Evolutionary conservation across 345 rosid species (phyloP).

Genomic region (Crucihimalaya himalaica): DNA sequence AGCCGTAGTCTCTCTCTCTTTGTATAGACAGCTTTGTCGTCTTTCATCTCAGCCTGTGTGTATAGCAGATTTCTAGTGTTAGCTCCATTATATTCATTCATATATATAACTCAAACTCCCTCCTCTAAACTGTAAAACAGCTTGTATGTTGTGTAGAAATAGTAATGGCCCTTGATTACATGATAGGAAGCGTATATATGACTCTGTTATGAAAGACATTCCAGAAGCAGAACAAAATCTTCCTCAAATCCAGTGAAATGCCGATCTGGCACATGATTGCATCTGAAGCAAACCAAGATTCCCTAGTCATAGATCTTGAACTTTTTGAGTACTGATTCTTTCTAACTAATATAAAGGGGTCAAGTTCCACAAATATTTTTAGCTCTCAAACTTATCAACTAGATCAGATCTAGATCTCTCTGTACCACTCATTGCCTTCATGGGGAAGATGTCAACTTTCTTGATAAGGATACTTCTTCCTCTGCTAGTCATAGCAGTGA

Average conservation of each 20-base stretch:
- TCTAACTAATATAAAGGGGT: slow-evolving; percentile 14
- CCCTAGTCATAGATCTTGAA: slow-evolving; percentile 28
- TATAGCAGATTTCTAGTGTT: slow-evolving; percentile 31
- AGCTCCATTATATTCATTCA: slow-evolving; percentile 35
- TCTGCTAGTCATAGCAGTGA: slow-evolving; percentile 41
- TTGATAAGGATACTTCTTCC: slow-evolving; percentile 48
- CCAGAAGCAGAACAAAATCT: slow-evolving; percentile 29
- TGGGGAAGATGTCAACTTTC: slow-evolving; percentile 42
- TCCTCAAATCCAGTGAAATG: slow-evolving; percentile 13
- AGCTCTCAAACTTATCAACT: slow-evolving; percentile 11
- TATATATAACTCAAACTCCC: slow-evolving; percentile 18
- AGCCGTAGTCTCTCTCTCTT: slow-evolving; percentile 6
- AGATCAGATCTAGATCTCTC: slow-evolving; percentile 38
- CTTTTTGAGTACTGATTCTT: slow-evolving; percentile 21
- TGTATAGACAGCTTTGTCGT: slow-evolving; percentile 18
- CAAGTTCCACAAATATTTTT: slow-evolving; percentile 15
- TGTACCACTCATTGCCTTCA: slow-evolving; percentile 28
- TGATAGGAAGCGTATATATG: slow-evolving; percentile 13
- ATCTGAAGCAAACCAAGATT: slow-evolving; percentile 41
- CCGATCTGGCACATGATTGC: slow-evolving; percentile 34
- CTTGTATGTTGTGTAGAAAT: slow-evolving; percentile 27
- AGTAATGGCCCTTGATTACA: slow-evolving; percentile 19
- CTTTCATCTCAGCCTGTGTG: slow-evolving; percentile 7
- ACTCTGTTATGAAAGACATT: slow-evolving; percentile 21
- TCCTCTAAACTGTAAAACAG: slow-evolving; percentile 21